Base-by-base conservation (phyloP, 2,329 filamentous ascomycete genomes). In the Fusarium zealandicum region DNA sequence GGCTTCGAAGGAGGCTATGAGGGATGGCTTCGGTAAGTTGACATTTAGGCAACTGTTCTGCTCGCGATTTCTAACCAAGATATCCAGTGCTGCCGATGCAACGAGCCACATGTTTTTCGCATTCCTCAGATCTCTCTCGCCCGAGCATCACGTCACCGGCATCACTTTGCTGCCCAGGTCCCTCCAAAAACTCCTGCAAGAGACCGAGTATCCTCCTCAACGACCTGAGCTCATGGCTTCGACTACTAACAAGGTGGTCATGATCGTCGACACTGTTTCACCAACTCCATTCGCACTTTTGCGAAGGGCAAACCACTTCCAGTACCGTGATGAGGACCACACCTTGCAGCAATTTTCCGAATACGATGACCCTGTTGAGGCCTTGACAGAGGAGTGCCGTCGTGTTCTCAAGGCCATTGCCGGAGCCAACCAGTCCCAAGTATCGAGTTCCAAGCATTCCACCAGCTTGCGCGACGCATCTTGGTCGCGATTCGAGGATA, bases 91-190 rank as follows among this genome's bases (percentile, higher is more conserved):
- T 56, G 95, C 95, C 54, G 92, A 98, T 80, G 95, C 95, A 47
- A 92, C 93, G 16, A 96, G 93, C 69, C 95, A 99, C 78, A 79
- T 99, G 48, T 99, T 99, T 80, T 99, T 99, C 71, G 95, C 95
- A 50, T 99, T 98, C 72, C 84, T 99, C 40, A 86, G 95, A 66
- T 97, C 93, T 1, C 78, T 96, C 39, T 87, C 92, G 2, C 93
- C 95, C n/a, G 89, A 93, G 59, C 84, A 87, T 59, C 84, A 85
- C 25, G 79, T 89, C 45, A 90, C 86, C 59, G 90, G 90, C 39
- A 96, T 98, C 57, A 90, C 93, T 0, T 84, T 89, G 61, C 83
- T 99, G 13, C 95, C 95, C 8, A 89, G 93, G 70, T 96, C 95
- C 11, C 82, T 99, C 14, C 92, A 97, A 75, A 90, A 93, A 64